Base-by-base conservation (phyloP, 108 stramenopile species). In the Schizochytrium sp. region DNA sequence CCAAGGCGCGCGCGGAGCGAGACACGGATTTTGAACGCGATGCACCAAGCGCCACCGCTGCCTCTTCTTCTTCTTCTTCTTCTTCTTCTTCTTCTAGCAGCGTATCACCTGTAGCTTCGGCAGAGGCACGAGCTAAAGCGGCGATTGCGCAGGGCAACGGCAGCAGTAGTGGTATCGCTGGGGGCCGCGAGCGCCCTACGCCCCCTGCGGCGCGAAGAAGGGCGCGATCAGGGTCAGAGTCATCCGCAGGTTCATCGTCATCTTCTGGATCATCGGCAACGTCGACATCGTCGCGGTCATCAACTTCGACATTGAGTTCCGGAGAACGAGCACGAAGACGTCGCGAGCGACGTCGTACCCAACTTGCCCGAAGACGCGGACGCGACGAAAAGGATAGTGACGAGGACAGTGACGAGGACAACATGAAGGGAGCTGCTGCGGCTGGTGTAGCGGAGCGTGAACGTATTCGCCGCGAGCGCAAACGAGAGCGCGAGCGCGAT, bases 401-500 rank as follows among this genome's bases (percentile, higher is more conserved):
- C 57, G 21, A 60, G 19, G 28, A 4, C 60, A 71, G 8, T 14
- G 96, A 95, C 28, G 96, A 96, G 72, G 95, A 92, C 28, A 93
- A 94, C 59, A 97, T 96, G 28, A 34, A 34, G 34, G 34, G 34
- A 34, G 34, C 34, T 34, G 34, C 34, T 34, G 34, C 34, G 34
- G 34, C 34, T 34, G 34, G 34, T 34, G 34, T 34, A 34, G 87
- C 89, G 88, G 96, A 98, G 93, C 95, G 99, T 55, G 99, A 99
- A 88, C 94, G 95, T 34, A 92, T 98, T 44, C 94, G 99, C 18
- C 87, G 91, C 72, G 97, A 98, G 92, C 91, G 99, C 87, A 92
- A 95, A 72, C 93, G 95, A 76, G 97, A 98, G 90, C 95, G 97
- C 44, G 99, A 98, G 93, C 93, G 95, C 58, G 98, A 98, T 89